Evolutionary conservation across 352 stramenopile genomes (phyloP), one percentile per base, ranked within the genome.

Genomic region (Phytophthora pisi): DNA sequence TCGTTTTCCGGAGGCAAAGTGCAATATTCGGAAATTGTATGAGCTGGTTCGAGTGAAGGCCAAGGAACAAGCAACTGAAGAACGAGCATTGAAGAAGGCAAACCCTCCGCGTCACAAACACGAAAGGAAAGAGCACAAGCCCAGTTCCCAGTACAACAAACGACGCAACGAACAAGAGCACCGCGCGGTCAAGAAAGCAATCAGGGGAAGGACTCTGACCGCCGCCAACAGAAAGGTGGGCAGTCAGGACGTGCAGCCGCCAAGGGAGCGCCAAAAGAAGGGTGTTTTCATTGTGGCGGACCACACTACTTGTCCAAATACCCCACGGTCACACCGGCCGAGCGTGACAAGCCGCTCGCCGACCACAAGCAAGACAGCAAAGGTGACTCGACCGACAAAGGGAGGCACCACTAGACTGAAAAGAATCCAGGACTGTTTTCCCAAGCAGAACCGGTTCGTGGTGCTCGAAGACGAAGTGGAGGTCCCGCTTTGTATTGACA

Each of bases 251-350:
- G 46, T 51, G 10, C 20, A 4, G 13, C 11, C 9, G 2, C 45
- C 4, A 64, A 56, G 43, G 57, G 34, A 30, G 57, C n/a, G 13
- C 38, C 38, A 13, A 65, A 58, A 49, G 24, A 30, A 34, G 51
- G 59, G 16, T 66, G 40, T 55, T 66, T 60, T 50, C 38, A 66
- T 55, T 60, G 59, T 34, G 50, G 42, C 10, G 59, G 51, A 23
- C 11, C 24, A n/a, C 24, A 66, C 42, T 55, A 51, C 28, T 18
- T 66, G 26, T 50, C 26, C 8, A 30, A 55, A 2, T 61, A 51
- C 42, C 59, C 59, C 10, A 60, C 40, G 1, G 51, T 51, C 20
- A 56, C 50, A 5, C 16, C 24, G 9, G 18, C n/a, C 18, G 59
- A 59, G n/a, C 30, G 40, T 15, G 51, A 60, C 4, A 50, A 56